Evolutionary conservation across 108 stramenopile species (phyloP), one percentile per base, ranked within the genome.

Genomic region (Ochromonas danica): DNA sequence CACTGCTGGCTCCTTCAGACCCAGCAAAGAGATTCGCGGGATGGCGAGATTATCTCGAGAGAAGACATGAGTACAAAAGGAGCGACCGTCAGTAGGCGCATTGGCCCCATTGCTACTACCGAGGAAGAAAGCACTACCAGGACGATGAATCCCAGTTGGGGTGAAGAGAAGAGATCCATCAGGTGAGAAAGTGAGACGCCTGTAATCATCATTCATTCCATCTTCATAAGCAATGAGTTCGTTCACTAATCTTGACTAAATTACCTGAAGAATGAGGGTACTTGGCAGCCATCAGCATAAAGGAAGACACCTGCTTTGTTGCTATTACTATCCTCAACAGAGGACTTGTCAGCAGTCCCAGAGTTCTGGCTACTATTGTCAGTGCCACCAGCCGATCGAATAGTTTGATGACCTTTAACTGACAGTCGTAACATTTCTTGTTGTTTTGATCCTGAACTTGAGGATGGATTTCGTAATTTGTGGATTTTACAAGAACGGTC

Each of bases 91-190:
- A 25, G 39, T 25, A 17, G 27, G 62, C 30, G 33, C 42, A 1
- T 71, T 27, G 0, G 67, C 31, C 1, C 1, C 71, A 27, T 71
- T 25, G n/a, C n/a, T n/a, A n/a, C n/a, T n/a, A 0, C 45, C 61
- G 43, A 40, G 74, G 42, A 61, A 36, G 74, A 36, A 0, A 3
- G 17, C 42, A 22, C n/a, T n/a, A n/a, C n/a, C n/a, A 30, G 71
- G 83, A 35, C 79, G 67, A 42, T 74, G 39, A 35, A 83, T 84
- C 0, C 86, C 94, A 22, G 95, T 90, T 33, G 96, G 95, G 30
- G 92, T 89, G 62, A 96, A 80, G 61, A 97, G 85, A 74, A 90
- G 94, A 0, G 91, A 88, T 0, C 97, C 97, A 80, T 97, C 97
- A 0, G 92, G 81, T 33, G 95, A 92, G 87, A 92, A 96, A 31